phyloP scores from a whole-genome alignment of 1,139 yeast genomes.

The Zygoascus hellenicus region DNA sequence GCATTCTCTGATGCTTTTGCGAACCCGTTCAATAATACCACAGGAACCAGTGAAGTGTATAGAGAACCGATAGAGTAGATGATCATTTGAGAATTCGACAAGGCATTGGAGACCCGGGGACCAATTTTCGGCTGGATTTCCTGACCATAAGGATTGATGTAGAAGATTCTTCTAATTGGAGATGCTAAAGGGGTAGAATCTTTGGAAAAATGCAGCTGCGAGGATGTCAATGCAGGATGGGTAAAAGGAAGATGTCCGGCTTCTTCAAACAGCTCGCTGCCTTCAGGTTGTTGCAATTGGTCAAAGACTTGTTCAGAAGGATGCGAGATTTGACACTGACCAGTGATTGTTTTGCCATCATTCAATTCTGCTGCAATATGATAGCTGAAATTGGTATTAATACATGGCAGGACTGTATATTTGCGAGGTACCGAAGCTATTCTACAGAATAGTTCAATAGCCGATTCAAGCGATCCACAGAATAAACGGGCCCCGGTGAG shows the following conservation, averaged over 20 bases:
- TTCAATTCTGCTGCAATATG: constrained; percentile 74
- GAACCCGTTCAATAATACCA: constrained; percentile 65
- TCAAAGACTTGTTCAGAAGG: constrained; percentile 39
- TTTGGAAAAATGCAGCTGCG: constrained; percentile 70
- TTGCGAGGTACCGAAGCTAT: constrained; percentile 56
- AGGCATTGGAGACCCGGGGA: constrained; percentile 50
- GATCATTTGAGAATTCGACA: constrained; percentile 50
- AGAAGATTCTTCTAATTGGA: constrained; percentile 68
- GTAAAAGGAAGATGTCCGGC: constrained; percentile 70
- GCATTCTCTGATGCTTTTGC: constrained; percentile 37
- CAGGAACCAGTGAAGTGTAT: constrained; percentile 81
- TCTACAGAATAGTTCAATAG: constrained; percentile 68
- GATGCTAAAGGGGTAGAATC: constrained; percentile 57
- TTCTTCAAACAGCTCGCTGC: constrained; percentile 26
- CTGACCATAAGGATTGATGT: constrained; percentile 83
- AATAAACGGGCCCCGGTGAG: constrained; percentile 77
- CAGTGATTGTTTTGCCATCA: constrained; percentile 72
- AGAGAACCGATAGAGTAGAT: constrained; percentile 82
- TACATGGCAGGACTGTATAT: constrained; percentile 66
- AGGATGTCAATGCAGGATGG: constrained; percentile 69
- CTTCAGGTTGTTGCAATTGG: neutral
- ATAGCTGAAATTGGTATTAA: constrained; percentile 78
- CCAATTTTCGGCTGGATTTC: constrained; percentile 79
- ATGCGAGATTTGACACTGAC: constrained; percentile 94
- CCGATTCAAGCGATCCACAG: constrained; percentile 78